These are phyloP conservation scores for Neocallimastix lanati DNA, from an alignment of 192 early-diverging fungal genomes.

Conservation along the genomic window DNA sequence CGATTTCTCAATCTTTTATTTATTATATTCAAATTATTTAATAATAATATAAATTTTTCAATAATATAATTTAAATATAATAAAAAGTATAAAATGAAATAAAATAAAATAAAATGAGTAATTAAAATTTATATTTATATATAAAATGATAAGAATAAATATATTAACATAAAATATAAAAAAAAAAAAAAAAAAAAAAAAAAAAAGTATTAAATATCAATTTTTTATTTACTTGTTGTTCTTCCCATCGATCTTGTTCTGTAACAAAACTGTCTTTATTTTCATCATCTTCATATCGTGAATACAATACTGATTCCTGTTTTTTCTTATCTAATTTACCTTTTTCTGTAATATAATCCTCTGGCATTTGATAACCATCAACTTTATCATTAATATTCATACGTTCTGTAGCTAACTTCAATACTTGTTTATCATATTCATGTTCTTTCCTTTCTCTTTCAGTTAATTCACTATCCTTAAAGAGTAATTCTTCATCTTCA, in stretches of 20 bases:
- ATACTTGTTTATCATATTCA: constrained; percentile 69
- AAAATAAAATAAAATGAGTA: too few species aligned
- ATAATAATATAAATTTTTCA: too few species aligned
- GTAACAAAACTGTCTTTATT: constrained; percentile 40
- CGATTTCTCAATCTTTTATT: constrained; percentile 17
- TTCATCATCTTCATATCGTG: constrained; percentile 67
- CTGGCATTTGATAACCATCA: constrained; percentile 71
- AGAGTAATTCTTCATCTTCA: constrained; percentile 72
- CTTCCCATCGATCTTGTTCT: constrained; percentile 90
- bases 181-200: too few species aligned
- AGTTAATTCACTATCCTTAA: constrained; percentile 51
- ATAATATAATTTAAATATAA: too few species aligned
- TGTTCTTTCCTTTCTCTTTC: constrained; percentile 55
- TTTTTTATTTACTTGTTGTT: constrained; percentile 61
- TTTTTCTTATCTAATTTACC: constrained; percentile 93
- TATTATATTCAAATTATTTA: too few species aligned
- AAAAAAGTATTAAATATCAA: too few species aligned
- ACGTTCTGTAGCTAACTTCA: constrained; percentile 68
- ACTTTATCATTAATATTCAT: constrained; percentile 54
- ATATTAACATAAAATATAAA: not conserved
- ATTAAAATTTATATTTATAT: too few species aligned
- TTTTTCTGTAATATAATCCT: constrained; percentile 93
- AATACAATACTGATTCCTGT: constrained; percentile 70
- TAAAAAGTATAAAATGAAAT: too few species aligned
- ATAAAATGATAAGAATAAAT: not conserved